phyloP scores from a whole-genome alignment of 192 early-diverging fungal species.

The Chytriomyces hyalinus region DNA sequence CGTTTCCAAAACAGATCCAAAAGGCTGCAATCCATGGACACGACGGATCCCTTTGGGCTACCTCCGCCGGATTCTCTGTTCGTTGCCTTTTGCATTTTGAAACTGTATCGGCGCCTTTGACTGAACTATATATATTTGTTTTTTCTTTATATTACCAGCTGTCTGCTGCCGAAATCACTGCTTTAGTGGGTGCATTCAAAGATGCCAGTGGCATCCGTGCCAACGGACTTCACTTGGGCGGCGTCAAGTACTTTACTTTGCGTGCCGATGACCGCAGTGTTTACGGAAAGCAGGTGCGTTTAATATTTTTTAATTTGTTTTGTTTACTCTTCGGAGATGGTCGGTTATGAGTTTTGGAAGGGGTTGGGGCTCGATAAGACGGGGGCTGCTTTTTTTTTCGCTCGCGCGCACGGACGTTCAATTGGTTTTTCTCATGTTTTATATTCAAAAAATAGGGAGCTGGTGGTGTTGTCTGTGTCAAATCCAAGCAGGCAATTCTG shows the following conservation, averaged over 20 bases:
- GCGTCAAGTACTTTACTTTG: conserved; percentile 77
- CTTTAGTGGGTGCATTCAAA: conserved; percentile 66
- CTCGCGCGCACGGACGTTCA: background rate
- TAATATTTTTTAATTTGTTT: too few relatives aligned
- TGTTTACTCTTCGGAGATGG: background rate
- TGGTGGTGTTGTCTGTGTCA: conserved; percentile 73
- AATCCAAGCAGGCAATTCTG: conserved; percentile 82
- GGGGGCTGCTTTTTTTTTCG: too few relatives aligned
- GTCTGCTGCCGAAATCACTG: conserved; percentile 56
- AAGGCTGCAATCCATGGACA: conserved; percentile 84
- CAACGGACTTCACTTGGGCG: conserved; percentile 68
- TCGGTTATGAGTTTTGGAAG: background rate
- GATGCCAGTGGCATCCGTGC: conserved; percentile 62
- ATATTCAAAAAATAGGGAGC: conserved; percentile 54
- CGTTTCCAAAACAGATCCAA: conserved; percentile 32
- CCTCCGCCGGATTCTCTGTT: conserved; percentile 75
- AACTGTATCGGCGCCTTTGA: background rate
- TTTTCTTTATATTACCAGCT: conserved; percentile 51
- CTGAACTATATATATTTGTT: background rate
- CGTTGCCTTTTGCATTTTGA: background rate
- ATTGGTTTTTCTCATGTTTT: conserved; percentile 3
- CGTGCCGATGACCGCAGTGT: conserved; percentile 68
- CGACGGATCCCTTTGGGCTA: conserved; percentile 84
- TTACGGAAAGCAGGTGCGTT: conserved; percentile 77
- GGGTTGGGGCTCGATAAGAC: too few relatives aligned